Base-by-base conservation (phyloP, 257 asterid species). In the Coffea canephora region DNA sequence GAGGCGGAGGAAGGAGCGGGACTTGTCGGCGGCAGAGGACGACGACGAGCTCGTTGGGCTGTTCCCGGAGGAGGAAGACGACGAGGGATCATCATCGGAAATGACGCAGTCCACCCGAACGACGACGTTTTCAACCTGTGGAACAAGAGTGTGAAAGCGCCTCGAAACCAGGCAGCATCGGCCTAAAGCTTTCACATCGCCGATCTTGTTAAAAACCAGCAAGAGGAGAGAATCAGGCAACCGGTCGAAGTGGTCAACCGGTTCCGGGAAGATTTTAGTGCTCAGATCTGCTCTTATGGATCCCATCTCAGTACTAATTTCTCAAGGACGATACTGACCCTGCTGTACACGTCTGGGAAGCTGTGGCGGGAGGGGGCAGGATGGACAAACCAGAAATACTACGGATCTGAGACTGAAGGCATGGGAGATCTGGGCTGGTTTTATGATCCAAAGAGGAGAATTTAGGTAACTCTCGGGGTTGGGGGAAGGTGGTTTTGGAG, bases 61-160 rank as follows among this genome's bases (percentile, higher is more conserved):
- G 66, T 89, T 67, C 5, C 43, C 43, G 1, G 90, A 57, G 49
- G 87, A 69, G 2, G 91, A 78, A 3, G 81, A 77, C 34, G 87
- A 48, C 61, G 93, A 82, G 11, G 92, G 82, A 52, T 91, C 94
- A 46, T 95, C 98, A 74, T 93, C 98, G 77, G 97, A 95, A 83
- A 93, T 91, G 9, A 95, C 99, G 83, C 99, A 95, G 75, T 95
- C 99, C 71, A 95, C 99, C 25, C 97, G 96, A 69, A 95, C 99
- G 10, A 93, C 83, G 67, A 93, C 92, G 91, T 88, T 86, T 75
- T 95, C 97, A 50, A 95, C 99, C 66, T 90, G 95, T 23, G 98
- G 91, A 16, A 93, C 94, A 52, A 95, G 90, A 14, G 91, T 85
- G 80, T 92, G 92, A 69, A 95, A 93, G 12, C 98, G 85, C 75